Evolutionary conservation across 202 grass and related monocot genomes (phyloP).

Genomic region (Brachypodium distachyon): DNA sequence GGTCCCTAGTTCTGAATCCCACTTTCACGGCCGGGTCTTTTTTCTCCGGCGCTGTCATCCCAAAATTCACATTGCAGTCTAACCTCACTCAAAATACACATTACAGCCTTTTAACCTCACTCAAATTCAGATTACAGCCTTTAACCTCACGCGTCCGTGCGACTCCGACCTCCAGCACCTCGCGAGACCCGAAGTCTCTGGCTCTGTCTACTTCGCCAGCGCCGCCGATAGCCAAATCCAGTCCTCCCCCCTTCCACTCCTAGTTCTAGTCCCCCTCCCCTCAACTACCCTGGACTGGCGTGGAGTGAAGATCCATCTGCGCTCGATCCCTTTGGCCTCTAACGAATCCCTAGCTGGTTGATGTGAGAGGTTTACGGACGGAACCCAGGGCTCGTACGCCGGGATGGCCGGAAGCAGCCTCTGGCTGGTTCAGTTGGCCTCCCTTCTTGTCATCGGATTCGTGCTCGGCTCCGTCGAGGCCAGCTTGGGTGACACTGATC

Average conservation of each 20-base stretch:
- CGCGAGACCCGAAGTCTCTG: not conserved
- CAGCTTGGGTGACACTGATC: slow-evolving; percentile 31
- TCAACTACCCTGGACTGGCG: not conserved
- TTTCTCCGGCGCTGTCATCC: no score
- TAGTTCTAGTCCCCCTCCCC: not conserved
- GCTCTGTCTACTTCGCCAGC: not conserved
- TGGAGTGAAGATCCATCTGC: not conserved
- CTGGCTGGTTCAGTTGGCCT: slow-evolving; percentile 16
- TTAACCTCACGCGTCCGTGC: not conserved
- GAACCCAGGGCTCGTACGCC: not conserved
- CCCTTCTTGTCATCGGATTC: slow-evolving; percentile 2
- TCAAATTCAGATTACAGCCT: no score
- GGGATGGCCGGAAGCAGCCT: slow-evolving; percentile 11
- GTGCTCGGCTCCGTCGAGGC: slow-evolving; percentile 28
- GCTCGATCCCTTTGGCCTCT: not conserved
- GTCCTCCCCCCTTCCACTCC: not conserved
- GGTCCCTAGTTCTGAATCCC: no score
- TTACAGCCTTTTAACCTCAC: no score
- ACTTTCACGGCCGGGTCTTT: no score
- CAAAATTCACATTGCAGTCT: no score
- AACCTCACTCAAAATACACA: no score
- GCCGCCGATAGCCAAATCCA: not conserved
- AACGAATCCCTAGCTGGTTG: not conserved
- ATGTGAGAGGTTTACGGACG: not conserved
- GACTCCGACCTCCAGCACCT: not conserved